phyloP scores from a whole-genome alignment of 2,329 filamentous ascomycete species.

The Curvularia verruculosa region DNA sequence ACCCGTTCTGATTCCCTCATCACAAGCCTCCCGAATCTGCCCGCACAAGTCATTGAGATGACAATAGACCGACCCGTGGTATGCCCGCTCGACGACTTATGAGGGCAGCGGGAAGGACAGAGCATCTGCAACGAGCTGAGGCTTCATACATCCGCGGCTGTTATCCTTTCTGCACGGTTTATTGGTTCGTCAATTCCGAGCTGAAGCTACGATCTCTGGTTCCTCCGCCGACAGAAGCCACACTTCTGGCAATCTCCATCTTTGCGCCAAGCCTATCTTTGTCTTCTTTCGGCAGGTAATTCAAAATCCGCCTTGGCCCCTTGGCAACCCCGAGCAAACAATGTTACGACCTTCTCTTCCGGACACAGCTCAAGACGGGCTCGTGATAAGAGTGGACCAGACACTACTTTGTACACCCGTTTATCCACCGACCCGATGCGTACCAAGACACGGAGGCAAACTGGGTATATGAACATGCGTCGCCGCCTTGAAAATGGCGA shows the following conservation, averaged over 20 bases:
- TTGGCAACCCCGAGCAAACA: conserved; percentile 18
- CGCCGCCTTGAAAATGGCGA: conserved; percentile 4
- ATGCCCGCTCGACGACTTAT: not conserved
- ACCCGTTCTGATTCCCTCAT: not conserved
- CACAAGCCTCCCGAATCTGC: no score
- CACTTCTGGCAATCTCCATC: conserved; percentile 7
- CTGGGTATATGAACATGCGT: conserved; percentile 22
- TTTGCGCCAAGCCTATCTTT: conserved; percentile 31
- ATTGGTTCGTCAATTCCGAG: not conserved
- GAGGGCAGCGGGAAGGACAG: not conserved
- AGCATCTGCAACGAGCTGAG: not conserved
- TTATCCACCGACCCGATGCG: conserved; percentile 17
- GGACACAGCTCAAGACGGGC: conserved; percentile 28
- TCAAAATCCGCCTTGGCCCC: conserved; percentile 33
- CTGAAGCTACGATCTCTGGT: not conserved
- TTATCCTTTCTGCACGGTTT: not conserved
- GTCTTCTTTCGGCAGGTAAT: conserved; percentile 39
- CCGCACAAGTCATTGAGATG: not conserved
- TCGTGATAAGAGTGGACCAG: conserved; percentile 32
- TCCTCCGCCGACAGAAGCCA: not conserved
- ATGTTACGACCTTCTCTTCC: conserved; percentile 43
- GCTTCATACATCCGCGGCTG: not conserved
- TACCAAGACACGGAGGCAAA: conserved; percentile 8
- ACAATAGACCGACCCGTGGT: not conserved
- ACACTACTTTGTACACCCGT: conserved; percentile 18